phyloP scores from a whole-genome alignment of 164 flowering plant species.

The Saururus chinensis region DNA sequence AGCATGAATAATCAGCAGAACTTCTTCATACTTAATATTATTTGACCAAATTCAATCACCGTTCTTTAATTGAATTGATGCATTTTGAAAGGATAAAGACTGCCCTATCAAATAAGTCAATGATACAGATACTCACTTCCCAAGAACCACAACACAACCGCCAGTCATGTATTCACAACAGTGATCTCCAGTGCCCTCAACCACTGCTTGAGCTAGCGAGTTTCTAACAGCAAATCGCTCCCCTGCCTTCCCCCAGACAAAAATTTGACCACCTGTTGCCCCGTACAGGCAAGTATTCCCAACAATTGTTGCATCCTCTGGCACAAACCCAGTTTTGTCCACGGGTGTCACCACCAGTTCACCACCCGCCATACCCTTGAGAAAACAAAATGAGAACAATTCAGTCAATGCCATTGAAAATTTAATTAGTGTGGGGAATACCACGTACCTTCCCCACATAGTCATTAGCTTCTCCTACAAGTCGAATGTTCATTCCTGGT shows the following conservation, averaged over 20 bases:
- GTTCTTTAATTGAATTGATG: not conserved
- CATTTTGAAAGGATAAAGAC: not conserved
- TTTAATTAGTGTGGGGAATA: not conserved
- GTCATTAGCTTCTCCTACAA: conserved; percentile 96
- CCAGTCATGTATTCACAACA: conserved; percentile 99
- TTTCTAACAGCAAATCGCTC: conserved; percentile 98
- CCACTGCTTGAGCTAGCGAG: conserved; percentile 92
- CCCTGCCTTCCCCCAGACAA: conserved; percentile 92
- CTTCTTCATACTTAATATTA: not conserved
- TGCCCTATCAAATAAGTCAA: not conserved
- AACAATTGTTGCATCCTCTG: conserved; percentile 94
- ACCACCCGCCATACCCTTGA: conserved; percentile 96
- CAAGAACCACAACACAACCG: conserved; percentile 92
- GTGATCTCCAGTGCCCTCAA: conserved; percentile 96
- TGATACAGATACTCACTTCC: conserved; percentile 58
- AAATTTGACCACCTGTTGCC: conserved; percentile 93
- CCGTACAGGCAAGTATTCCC: conserved; percentile 98
- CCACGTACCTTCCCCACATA: conserved; percentile 87
- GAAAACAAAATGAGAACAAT: not conserved
- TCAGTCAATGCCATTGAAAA: not conserved
- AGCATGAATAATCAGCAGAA: not conserved
- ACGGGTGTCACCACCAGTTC: conserved; percentile 83
- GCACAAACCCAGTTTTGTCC: conserved; percentile 62
- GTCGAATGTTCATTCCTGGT: conserved; percentile 92
- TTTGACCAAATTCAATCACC: not conserved